phyloP scores from a whole-genome alignment of 495 filamentous ascomycete genomes.

The Hypomontagnella monticulosa region DNA sequence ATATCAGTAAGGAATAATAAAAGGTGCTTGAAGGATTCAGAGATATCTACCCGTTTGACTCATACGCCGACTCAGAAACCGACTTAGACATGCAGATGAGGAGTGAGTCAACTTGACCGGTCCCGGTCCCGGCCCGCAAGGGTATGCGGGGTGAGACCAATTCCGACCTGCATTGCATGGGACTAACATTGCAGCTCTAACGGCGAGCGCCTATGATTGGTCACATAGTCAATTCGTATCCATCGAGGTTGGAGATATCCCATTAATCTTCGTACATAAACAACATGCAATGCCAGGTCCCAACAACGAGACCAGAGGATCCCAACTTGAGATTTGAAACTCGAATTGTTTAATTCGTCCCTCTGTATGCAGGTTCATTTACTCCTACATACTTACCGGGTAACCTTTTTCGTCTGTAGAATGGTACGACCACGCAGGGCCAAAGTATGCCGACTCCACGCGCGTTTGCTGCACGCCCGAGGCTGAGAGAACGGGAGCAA shows the following conservation, averaged over 20 bases:
- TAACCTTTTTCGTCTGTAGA: too few species aligned
- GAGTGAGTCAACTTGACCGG: conserved; percentile 22
- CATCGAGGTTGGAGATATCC: conserved; percentile 15
- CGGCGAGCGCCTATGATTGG: conserved; percentile 19
- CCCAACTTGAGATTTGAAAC: conserved; percentile 24
- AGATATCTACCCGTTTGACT: conserved; percentile 1
- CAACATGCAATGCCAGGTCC: conserved; percentile 4
- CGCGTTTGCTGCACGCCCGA: too few species aligned
- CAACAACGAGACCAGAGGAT: conserved; percentile 11
- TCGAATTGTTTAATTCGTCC: conserved; percentile 9
- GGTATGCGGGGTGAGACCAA: conserved; percentile 14
- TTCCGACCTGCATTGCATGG: conserved; percentile 31
- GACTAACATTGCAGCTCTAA: conserved; percentile 6
- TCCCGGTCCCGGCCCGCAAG: conserved; percentile 2
- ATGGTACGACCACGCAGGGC: too few species aligned
- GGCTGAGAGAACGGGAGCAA: too few species aligned
- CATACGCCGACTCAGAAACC: too few species aligned
- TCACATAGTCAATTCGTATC: conserved; percentile 5
- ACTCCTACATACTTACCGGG: background rate
- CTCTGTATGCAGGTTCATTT: conserved; percentile 4
- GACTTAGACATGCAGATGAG: conserved; percentile 12
- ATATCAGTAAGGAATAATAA: too few species aligned
- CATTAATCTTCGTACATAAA: background rate
- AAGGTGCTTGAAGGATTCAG: background rate
- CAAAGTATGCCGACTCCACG: too few species aligned